Conservation (phyloP, 2,329 filamentous ascomycete genomes). For the Aaosphaeria pasadenensis region DNA sequence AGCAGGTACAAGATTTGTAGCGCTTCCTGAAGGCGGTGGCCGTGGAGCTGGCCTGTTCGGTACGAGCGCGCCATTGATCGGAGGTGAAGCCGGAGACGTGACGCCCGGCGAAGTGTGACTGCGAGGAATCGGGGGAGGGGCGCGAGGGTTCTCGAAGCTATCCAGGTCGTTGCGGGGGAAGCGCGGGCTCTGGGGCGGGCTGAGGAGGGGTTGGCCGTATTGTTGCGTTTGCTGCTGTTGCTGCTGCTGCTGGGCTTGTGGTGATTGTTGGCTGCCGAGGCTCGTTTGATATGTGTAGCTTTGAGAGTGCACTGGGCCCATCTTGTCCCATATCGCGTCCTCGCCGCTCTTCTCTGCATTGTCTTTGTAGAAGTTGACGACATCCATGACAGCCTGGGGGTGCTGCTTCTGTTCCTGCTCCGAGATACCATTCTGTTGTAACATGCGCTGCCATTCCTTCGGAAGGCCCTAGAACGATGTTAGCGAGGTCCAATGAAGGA, state of each 20-base stretch:
- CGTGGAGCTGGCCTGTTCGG: constrained; percentile 84
- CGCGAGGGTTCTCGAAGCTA: constrained; percentile 95
- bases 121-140: constrained; percentile 80
- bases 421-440: constrained; percentile 93
- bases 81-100: constrained; percentile 40
- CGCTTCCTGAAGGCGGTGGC: constrained; percentile 60
- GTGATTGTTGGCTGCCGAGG: constrained; percentile 34
- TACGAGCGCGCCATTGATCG: constrained; percentile 55
- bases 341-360: constrained; percentile 78
- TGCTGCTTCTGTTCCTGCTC: constrained; percentile 95
- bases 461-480: constrained; percentile 69
- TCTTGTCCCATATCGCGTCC: constrained; percentile 92
- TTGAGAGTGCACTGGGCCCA: constrained; percentile 75
- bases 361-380: constrained; percentile 96
- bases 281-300: constrained; percentile 39
- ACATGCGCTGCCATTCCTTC: constrained; percentile 94
- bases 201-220: constrained; percentile 54
- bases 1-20: constrained; percentile 51
- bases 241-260: too few species aligned
- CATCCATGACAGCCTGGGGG: constrained; percentile 91
- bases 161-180: constrained; percentile 88
- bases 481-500: constrained; percentile 3
- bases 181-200: constrained; percentile 78
- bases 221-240: too few species aligned
- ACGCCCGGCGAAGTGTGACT: constrained; percentile 41